A percentile compares a stretch with the other conserved stretches of the same genome.
Conservation (phyloP, 441 rosid species). For the Pelargonium myrrhifolium region DNA sequence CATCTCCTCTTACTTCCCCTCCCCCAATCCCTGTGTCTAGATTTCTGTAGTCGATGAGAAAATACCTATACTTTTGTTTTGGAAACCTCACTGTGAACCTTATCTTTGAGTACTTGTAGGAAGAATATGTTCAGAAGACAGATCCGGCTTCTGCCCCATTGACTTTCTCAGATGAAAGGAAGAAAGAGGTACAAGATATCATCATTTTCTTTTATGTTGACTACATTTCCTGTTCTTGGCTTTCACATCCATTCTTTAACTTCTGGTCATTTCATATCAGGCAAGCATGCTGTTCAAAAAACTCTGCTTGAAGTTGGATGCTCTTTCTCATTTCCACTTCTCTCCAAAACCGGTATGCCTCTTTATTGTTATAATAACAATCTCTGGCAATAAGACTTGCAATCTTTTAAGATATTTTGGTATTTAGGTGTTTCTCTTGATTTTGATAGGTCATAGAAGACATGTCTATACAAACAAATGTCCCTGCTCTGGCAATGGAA, state of each 20-base stretch:
- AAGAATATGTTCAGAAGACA: constrained; percentile 62
- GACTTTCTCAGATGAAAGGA: constrained; percentile 72
- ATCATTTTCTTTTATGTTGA: neutral
- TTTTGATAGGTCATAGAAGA: constrained; percentile 69
- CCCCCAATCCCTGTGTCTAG: constrained; percentile 5
- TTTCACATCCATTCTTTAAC: neutral
- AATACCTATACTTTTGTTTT: neutral
- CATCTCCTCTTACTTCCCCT: constrained; percentile 8
- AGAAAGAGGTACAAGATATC: constrained; percentile 52
- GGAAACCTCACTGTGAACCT: constrained; percentile 3
- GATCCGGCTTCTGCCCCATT: constrained; percentile 59
- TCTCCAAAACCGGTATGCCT: constrained; percentile 88
- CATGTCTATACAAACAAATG: constrained; percentile 74
- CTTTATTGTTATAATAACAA: constrained; percentile 10
- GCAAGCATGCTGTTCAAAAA: constrained; percentile 66
- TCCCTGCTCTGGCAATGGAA: constrained; percentile 96
- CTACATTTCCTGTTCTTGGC: neutral
- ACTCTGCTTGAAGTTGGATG: constrained; percentile 85
- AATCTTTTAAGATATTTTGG: neutral
- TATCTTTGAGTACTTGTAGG: constrained; percentile 40
- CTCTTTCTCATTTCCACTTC: constrained; percentile 93
- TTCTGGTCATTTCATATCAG: constrained; percentile 28
- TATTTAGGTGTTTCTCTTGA: constrained; percentile 16
- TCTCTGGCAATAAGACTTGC: neutral
- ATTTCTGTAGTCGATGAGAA: constrained; percentile 7